These are phyloP conservation scores for Pelargonium citronellum DNA, from an alignment of 441 rosid species.

Conservation along the genomic window DNA sequence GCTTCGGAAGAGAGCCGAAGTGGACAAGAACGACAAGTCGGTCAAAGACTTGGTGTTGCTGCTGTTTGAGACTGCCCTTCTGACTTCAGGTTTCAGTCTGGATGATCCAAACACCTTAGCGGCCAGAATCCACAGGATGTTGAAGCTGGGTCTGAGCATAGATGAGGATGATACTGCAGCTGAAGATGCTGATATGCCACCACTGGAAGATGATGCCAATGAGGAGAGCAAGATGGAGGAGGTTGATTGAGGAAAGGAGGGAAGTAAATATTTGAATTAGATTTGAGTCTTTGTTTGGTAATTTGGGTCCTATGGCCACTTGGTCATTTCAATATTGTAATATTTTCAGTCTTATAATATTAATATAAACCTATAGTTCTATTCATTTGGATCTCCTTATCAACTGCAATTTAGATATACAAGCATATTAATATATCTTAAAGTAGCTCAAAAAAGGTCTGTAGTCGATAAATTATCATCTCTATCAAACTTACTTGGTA, in stretches of 20 bases:
- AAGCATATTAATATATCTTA: too few species aligned
- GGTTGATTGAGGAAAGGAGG: conserved; percentile 43
- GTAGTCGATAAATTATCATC: too few species aligned
- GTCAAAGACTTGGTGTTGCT: conserved; percentile 60
- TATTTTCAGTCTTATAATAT: too few species aligned
- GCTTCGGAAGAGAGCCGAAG: conserved; percentile 70
- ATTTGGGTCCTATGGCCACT: too few species aligned
- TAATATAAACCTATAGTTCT: too few species aligned
- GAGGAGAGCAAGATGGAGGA: conserved; percentile 80
- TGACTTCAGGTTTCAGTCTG: conserved; percentile 62
- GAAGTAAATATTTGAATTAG: too few species aligned
- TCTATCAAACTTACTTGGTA: too few species aligned
- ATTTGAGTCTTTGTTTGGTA: too few species aligned
- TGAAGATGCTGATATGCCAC: conserved; percentile 55
- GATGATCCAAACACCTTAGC: conserved; percentile 68
- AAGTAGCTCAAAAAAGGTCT: too few species aligned
- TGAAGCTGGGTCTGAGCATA: conserved; percentile 58
- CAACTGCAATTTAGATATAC: too few species aligned
- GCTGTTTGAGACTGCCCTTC: conserved; percentile 52
- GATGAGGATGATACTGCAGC: conserved; percentile 45
- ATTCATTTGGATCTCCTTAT: too few species aligned
- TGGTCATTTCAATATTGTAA: too few species aligned
- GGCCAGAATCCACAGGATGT: conserved; percentile 62
- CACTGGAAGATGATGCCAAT: conserved; percentile 48
- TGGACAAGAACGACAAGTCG: conserved; percentile 55